Evolutionary conservation across 495 filamentous ascomycete genomes (phyloP).

Genomic region (Neurospora sp.): DNA sequence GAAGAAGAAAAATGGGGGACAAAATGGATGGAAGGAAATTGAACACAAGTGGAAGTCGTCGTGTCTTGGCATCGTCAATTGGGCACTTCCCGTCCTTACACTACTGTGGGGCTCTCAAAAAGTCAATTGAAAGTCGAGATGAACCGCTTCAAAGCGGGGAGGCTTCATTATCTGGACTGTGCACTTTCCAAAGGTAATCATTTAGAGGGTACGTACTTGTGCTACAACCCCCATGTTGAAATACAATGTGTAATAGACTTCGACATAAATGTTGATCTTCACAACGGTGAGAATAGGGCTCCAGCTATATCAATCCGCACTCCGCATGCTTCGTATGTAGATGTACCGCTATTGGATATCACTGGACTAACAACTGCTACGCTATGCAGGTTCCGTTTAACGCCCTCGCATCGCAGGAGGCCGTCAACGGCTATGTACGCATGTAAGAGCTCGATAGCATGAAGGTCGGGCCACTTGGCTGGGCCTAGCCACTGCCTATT

Average conservation of each 20-base stretch:
- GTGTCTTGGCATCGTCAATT: background rate
- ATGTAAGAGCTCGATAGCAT: background rate
- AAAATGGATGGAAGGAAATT: background rate
- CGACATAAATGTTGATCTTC: background rate
- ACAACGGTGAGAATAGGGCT: background rate
- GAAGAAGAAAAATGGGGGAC: background rate
- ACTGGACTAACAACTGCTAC: background rate
- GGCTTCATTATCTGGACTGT: background rate
- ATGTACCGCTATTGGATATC: background rate
- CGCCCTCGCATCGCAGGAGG: background rate
- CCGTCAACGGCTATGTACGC: background rate
- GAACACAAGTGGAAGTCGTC: background rate
- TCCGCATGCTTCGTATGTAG: background rate
- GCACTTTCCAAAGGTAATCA: background rate
- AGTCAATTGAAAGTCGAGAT: background rate
- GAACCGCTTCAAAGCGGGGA: background rate
- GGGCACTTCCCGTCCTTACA: background rate
- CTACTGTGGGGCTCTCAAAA: background rate
- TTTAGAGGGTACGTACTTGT: background rate
- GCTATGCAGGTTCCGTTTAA: background rate
- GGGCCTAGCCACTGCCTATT: background rate
- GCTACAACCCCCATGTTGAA: background rate
- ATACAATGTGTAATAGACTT: background rate
- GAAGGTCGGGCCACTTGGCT: background rate
- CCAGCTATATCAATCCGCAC: background rate